Conservation (phyloP, 148 eudicot genomes). For the Silene conica region DNA sequence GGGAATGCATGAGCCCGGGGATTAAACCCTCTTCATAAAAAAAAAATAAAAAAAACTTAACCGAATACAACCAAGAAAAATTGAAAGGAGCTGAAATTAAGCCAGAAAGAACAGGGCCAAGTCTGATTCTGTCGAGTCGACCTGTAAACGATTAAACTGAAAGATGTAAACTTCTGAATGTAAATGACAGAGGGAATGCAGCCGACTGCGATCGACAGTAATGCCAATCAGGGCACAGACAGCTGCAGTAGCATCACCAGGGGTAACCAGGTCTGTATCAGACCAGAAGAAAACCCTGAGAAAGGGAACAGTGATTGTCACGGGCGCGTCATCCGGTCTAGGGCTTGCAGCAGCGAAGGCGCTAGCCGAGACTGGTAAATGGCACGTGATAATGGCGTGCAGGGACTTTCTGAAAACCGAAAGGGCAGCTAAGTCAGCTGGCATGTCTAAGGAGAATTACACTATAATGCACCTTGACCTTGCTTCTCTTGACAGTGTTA, state of each 20-base stretch:
- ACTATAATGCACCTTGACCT: constrained; percentile 88
- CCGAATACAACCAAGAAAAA: no score
- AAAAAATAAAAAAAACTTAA: no score
- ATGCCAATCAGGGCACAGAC: constrained; percentile 51
- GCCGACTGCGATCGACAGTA: constrained; percentile 27
- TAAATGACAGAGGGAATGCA: constrained; percentile 32
- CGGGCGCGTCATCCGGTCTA: constrained; percentile 90
- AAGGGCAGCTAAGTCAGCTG: constrained; percentile 78
- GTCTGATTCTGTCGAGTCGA: not conserved
- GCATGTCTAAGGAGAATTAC: constrained; percentile 67
- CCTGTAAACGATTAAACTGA: not conserved
- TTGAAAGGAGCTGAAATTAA: no score
- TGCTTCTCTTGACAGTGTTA: constrained; percentile 59
- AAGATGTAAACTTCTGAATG: not conserved
- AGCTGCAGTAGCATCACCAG: constrained; percentile 49
- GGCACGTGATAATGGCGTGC: constrained; percentile 92
- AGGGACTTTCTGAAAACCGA: constrained; percentile 83
- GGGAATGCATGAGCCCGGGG: no score
- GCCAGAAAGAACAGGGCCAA: no score
- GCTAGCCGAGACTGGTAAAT: constrained; percentile 81
- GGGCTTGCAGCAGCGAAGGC: constrained; percentile 90
- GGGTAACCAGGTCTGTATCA: constrained; percentile 31
- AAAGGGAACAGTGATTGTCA: constrained; percentile 77
- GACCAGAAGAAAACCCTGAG: constrained; percentile 72
- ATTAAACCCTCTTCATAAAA: no score